These are phyloP conservation scores for Xylaria sp. DNA, from an alignment of 2,329 filamentous ascomycete species.

Conservation along the genomic window DNA sequence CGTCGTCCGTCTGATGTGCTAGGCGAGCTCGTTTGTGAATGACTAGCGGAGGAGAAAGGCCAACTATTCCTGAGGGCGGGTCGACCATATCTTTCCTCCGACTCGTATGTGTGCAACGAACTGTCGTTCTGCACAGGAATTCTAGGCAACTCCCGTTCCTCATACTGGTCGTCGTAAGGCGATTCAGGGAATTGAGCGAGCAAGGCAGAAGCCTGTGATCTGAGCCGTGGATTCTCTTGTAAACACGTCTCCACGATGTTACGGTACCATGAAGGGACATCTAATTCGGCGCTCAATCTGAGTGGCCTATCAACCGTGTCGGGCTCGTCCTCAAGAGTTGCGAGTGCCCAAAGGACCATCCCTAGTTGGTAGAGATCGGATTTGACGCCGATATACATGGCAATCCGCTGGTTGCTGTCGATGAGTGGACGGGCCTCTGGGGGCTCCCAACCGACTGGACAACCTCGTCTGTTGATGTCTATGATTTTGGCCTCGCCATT, in stretches of 20 bases:
- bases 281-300: conserved; percentile 48
- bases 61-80: conserved; percentile 40
- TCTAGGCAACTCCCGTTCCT: conserved; percentile 29
- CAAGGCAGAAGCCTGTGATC: conserved; percentile 68
- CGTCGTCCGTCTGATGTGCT: conserved; percentile 39
- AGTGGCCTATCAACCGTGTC: conserved; percentile 72
- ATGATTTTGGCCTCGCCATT: conserved; percentile 90
- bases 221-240: conserved; percentile 63
- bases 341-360: conserved; percentile 94
- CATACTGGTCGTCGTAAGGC: conserved; percentile 25
- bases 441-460: conserved; percentile 94
- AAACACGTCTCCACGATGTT: conserved; percentile 72
- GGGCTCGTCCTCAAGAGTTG: conserved; percentile 82
- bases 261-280: conserved; percentile 75
- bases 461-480: conserved; percentile 96
- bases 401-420: conserved; percentile 80
- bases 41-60: conserved; percentile 37
- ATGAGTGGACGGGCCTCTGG: conserved; percentile 84
- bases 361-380: conserved; percentile 93
- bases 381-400: conserved; percentile 97
- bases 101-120: conserved; percentile 37
- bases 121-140: conserved; percentile 39
- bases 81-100: conserved; percentile 33
- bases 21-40: conserved; percentile 32
- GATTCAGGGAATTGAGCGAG: conserved; percentile 60